These are phyloP conservation scores for Aspergillus hortae DNA, from an alignment of 2,329 filamentous ascomycete species.

Conservation along the genomic window DNA sequence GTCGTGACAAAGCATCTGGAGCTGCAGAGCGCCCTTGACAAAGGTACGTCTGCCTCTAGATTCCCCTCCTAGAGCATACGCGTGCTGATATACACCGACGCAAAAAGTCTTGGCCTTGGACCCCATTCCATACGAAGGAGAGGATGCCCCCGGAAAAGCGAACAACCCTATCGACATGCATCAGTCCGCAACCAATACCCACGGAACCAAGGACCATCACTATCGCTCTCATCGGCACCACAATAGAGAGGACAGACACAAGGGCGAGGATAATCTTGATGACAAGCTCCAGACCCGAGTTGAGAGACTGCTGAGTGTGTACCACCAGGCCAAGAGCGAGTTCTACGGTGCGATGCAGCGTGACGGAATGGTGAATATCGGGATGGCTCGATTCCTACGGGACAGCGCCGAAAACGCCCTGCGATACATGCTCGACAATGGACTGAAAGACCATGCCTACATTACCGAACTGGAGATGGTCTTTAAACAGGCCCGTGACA, in stretches of 20 bases:
- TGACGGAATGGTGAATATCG: slow-evolving; percentile 20
- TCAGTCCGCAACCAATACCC: background rate
- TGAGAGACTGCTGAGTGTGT: slow-evolving; percentile 27
- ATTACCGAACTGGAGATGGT: slow-evolving; percentile 31
- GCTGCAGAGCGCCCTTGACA: slow-evolving; percentile 21
- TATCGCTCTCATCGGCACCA: background rate
- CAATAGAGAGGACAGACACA: background rate
- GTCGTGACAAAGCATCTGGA: slow-evolving; percentile 25
- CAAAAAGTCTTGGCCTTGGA: background rate
- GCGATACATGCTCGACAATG: slow-evolving; percentile 27
- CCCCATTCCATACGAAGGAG: background rate
- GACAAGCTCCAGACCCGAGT: slow-evolving; percentile 5
- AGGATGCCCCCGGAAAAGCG: background rate
- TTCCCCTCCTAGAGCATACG: background rate
- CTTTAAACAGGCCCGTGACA: slow-evolving; percentile 32
- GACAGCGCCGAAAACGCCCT: slow-evolving; percentile 44
- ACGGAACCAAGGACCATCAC: background rate
- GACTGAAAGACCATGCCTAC: slow-evolving; percentile 22
- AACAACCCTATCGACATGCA: background rate
- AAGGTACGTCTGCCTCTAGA: slow-evolving; percentile 17
- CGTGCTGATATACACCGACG: background rate
- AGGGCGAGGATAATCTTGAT: background rate
- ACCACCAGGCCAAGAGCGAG: slow-evolving; percentile 35
- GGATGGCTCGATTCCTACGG: slow-evolving; percentile 38
- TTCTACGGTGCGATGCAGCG: slow-evolving; percentile 27